Evolutionary conservation across 768 basidiomycete genomes (phyloP), one percentile per base, ranked within the genome.

Genomic region (Collybia sp.): DNA sequence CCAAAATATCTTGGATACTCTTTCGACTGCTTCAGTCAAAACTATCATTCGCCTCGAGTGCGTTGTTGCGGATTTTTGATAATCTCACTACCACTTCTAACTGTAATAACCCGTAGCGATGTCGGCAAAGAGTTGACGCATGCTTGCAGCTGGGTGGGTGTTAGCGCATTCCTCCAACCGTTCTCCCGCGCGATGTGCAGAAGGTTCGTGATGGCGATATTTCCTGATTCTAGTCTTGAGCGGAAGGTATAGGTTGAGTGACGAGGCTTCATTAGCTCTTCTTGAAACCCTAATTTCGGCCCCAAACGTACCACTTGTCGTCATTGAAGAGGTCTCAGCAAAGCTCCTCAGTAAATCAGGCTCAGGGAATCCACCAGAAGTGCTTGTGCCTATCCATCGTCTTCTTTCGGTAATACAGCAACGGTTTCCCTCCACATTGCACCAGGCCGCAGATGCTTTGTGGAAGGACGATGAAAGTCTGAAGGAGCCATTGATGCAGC

Each of bases 351-450:
- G 53, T 15, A 40, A 56, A 34, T 53, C 53, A 6, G 38, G 69
- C 1, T 48, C 63, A 35, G 49, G 54, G 1, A 8, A 25, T 25
- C 4, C 25, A 25, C 8, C 25, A 25, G 64, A 66, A 41, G 49
- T 51, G 3, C 45, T 57, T 16, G 42, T 53, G 1, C 44, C 54
- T 12, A 53, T 65, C 11, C 70, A 68, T 18, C 67, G 61, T 12
- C 56, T 88, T 0, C 68, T 93, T 32, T 69, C 74, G 8, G 65
- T 68, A 18, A 60, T 91, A 10, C 77, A 85, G 43, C 90, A 90
- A 53, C 79, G 85, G 15, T 70, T 87, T 54, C 76, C 83, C 0
- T 55, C 65, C 0, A 51, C 76, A 2, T 66, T 89, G 40, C 70
- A 71, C 25, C 57, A 62, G 4, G 63, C 60, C 9, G 70, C 73